Evolutionary conservation across 139 green algal genomes (phyloP), one percentile per base, ranked within the genome.

Genomic region (Asterochloris sp.): DNA sequence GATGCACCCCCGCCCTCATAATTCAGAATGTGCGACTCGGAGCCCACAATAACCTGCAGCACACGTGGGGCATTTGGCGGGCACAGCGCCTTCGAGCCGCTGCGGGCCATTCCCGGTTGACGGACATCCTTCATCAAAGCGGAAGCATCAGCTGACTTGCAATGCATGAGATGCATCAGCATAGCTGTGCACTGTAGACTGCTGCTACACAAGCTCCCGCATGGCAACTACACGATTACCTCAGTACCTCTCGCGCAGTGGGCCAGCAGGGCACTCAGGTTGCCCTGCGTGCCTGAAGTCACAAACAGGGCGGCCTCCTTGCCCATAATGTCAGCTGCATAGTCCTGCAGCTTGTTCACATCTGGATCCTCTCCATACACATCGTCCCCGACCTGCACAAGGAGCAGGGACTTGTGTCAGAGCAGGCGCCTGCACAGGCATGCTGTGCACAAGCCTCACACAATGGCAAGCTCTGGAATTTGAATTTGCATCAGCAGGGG

Each of bases 331-430:
- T 80, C 16, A 10, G 92, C 92, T 27, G 89, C 87, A 38, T 78
- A 69, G 60, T 77, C 75, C 78, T 94, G 88, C 54, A 97, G 82
- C 73, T 80, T 27, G 68, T 91, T 91, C 17, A 94, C 83, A 6
- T 89, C 93, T 16, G 89, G 89, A 82, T 97, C 94, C 27, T 95
- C 92, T 8, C 92, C 91, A 75, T 91, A 93, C 4, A 96, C 92
- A 83, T 97, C 94, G 83, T 97, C 94, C 0, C 94, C 94, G 15
- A 95, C 88, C 15, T 87, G 78, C 13, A 89, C 90, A 68, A 81
- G 82, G 13, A 27, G 68, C 24, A 28, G 28, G 61, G 23, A 73
- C 54, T 15, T 71, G 13, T 81, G 17, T 21, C 21, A 21, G 21
- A 17, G 54, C 24, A 16, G 12, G 17, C 27, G 14, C 27, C 74